Evolutionary conservation across 2,329 filamentous ascomycete species (phyloP), one percentile per base, ranked within the genome.

Genomic region (Herpotrichia juniperi): DNA sequence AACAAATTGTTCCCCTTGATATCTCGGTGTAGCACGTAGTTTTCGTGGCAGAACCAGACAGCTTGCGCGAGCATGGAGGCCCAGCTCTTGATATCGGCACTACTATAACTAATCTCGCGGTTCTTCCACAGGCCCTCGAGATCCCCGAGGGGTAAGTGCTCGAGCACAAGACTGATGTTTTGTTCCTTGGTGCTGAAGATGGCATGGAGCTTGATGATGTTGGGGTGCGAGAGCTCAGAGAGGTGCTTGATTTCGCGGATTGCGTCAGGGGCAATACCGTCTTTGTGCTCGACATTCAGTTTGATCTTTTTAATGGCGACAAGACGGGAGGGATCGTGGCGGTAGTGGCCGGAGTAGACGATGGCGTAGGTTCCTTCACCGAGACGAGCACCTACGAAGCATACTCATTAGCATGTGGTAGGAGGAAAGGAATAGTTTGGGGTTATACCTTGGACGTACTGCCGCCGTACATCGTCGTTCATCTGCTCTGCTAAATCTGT

Each of bases 1-100:
- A 99, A 82, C 75, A 97, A 79, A 78, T 99, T 99, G 83, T 97
- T 97, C 42, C 93, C 93, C 77, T 99, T 99, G 80, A 99, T 97
- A 79, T 99, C 94, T 64, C 94, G 90, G 76, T 99, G 94, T 25
- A 99, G 82, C 16, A 99, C 85, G 65, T 89, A 93, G 73, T 94
- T 96, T 71, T 93, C 90, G 75, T 99, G 94, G 75, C 94, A 97
- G 80, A 96, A 99, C 88, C 91, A 96, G 24, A 97, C 86, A 22
- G 90, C 94, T 35, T 93, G 87, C 24, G 84, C 85, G n/a, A 97
- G 83, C 94, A 97, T 97, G 58, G 90, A 90, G 88, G 97, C 96
- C 94, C 94, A 99, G 14, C 92, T 89, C 74, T 99, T 99, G 74
- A 97, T 92, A 74, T 99, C 94, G 16, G 90, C 89, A 10, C 86